phyloP scores from a whole-genome alignment of 257 asterid species.

The Solanum pinnatisectum region DNA sequence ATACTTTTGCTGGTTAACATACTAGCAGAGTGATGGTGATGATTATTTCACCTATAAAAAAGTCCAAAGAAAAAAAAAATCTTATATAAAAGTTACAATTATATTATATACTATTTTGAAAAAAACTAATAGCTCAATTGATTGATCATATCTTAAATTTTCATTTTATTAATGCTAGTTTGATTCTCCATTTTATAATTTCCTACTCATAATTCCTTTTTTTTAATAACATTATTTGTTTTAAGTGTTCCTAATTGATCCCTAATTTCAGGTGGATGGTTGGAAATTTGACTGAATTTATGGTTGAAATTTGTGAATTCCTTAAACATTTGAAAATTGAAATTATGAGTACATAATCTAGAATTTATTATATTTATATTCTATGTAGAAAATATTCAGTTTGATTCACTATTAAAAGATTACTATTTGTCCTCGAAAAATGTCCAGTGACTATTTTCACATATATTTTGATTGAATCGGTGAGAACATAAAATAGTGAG shows the following conservation, averaged over 20 bases:
- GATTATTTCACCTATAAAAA: conserved; percentile 5
- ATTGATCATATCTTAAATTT: neutral
- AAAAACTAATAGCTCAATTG: neutral
- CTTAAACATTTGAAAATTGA: neutral
- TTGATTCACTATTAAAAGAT: neutral
- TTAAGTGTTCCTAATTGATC: neutral
- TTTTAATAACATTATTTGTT: neutral
- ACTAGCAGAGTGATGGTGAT: conserved; percentile 15
- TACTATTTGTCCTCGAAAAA: no score
- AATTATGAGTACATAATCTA: neutral
- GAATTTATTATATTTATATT: no score
- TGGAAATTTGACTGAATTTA: neutral
- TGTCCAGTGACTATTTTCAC: no score
- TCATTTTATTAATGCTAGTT: neutral
- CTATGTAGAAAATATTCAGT: no score
- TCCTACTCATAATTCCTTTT: neutral
- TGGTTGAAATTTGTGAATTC: neutral
- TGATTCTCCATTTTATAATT: neutral
- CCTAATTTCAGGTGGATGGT: neutral
- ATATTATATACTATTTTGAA: neutral
- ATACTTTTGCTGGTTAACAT: neutral
- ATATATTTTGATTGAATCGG: neutral
- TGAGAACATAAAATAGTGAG: no score
- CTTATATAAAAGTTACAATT: no score
- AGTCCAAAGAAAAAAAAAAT: neutral